Evolutionary conservation across 192 early-diverging fungal genomes (phyloP).

Genomic region (Kappamyces sp.): DNA sequence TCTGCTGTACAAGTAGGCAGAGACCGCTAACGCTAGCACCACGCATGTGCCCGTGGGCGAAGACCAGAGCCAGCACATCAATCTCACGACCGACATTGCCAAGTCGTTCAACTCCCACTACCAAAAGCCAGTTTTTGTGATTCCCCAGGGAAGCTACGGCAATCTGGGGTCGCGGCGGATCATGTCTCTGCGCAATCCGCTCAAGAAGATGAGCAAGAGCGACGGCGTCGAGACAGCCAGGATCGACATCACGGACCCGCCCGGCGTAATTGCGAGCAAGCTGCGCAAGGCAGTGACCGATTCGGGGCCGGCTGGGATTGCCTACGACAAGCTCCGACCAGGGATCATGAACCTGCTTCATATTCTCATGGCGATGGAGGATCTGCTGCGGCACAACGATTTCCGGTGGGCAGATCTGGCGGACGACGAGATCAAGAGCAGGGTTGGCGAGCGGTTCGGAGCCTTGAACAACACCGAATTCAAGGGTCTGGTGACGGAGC

Average conservation of each 20-base stretch:
- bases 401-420: constrained; percentile 16
- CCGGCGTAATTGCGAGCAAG: constrained; percentile 57
- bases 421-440: constrained; percentile 31
- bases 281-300: constrained; percentile 71
- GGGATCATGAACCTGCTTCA: constrained; percentile 76
- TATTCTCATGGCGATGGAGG: constrained; percentile 59
- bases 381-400: constrained; percentile 1
- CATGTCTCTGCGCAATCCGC: constrained; percentile 77
- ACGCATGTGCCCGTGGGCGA: constrained; percentile 88
- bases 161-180: constrained; percentile 57
- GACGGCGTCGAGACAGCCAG: constrained; percentile 63
- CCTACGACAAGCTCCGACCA: constrained; percentile 70
- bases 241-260: constrained; percentile 70
- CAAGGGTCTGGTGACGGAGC: constrained; percentile 68
- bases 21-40: constrained; percentile 27
- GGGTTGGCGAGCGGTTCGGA: constrained; percentile 43
- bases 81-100: constrained; percentile 76
- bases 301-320: constrained; percentile 46
- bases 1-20: constrained; percentile 67
- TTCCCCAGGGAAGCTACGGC: constrained; percentile 62
- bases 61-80: constrained; percentile 88
- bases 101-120: constrained; percentile 69
- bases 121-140: constrained; percentile 55
- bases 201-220: constrained; percentile 84
- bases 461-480: constrained; percentile 53